Conservation (phyloP, 2,329 filamentous ascomycete species). For the Penicillium sp. region DNA sequence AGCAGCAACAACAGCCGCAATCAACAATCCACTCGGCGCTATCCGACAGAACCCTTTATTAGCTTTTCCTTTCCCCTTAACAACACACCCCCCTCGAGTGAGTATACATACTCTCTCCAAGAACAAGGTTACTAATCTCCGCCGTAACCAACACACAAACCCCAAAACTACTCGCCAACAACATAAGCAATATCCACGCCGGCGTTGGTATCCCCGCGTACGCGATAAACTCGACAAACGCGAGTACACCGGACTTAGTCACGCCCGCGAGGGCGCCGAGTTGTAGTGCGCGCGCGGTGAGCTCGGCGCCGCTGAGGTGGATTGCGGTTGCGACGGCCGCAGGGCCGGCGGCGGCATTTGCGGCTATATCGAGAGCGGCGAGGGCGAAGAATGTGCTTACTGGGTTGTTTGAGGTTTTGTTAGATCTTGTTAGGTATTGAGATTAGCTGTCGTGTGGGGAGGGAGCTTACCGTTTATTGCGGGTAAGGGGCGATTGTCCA, state of each 20-base stretch:
- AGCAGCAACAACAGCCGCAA: slow-evolving; percentile 20
- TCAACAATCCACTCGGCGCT: slow-evolving; percentile 19
- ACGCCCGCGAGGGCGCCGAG: slow-evolving; percentile 18
- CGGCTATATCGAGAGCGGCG: slow-evolving; percentile 18
- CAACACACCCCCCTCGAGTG: no score
- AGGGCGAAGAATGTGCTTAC: slow-evolving; percentile 21
- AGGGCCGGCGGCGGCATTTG: slow-evolving; percentile 19
- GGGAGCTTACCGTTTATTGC: slow-evolving; percentile 16
- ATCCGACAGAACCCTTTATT: neutral
- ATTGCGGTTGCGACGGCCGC: slow-evolving; percentile 20
- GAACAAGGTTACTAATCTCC: slow-evolving; percentile 19
- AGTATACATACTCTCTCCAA: slow-evolving; percentile 16
- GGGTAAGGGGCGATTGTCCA: slow-evolving; percentile 8
- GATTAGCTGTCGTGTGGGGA: no score
- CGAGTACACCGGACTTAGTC: slow-evolving; percentile 18
- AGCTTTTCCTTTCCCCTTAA: neutral
- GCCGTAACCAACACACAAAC: slow-evolving; percentile 18
- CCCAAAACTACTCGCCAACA: slow-evolving; percentile 19
- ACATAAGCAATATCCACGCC: slow-evolving; percentile 17
- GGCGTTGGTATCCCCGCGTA: slow-evolving; percentile 17
- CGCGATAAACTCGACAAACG: slow-evolving; percentile 16
- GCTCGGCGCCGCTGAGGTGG: slow-evolving; percentile 15
- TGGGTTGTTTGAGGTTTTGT: neutral
- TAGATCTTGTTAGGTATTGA: neutral
- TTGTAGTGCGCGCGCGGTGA: slow-evolving; percentile 18